Base-by-base conservation (phyloP, 1,284 basidiomycete species). In the Leucoagaricus sp. region DNA sequence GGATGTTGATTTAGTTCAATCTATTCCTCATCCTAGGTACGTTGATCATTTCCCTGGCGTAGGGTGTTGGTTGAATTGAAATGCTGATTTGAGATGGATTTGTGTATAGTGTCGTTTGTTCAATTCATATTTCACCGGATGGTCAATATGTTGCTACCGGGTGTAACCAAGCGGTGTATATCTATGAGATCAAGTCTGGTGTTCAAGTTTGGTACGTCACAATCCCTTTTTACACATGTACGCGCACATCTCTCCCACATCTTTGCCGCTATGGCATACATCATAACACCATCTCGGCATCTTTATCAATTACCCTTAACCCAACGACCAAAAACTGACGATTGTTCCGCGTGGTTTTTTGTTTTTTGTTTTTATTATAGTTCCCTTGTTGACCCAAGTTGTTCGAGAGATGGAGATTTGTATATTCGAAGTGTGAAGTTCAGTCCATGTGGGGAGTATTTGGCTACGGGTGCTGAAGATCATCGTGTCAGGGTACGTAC, bases 21-120 rank as follows among this genome's bases (percentile, higher is more conserved):
- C 93, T 1, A 77, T 99, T 31, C 86, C 88, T 66, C 96, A 99
- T 70, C 94, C 97, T 71, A 96, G 92, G 91, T 93, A 65, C 29
- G 19, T 33, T 13, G 9, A 17, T 21, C 15, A 28, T 9, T 28
- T 25, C 23, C 40, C 19, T 23, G 7, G 40, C 12, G 4, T 4
- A 38, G 17, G 15, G 34, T 23, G 15, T 31, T 40, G 17, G 41
- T 9, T 10, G 17, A 15, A 45, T 46, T 17, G 33, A 26, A 25
- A 26, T 46, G 15, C 53, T 44, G 21, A 29, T 38, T n/a, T 38
- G 4, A 17, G 23, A 38, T 52, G 28, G 26, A 44, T 13, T 15
- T 48, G 13, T 33, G 3, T 55, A 13, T 59, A 91, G 89, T 67
- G 92, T 95, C 15, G 93, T 95, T 1, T 95, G 93, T 73, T 95